Base-by-base conservation (phyloP, 2,329 filamentous ascomycete species). In the Phaeophleospora eucalypticola region DNA sequence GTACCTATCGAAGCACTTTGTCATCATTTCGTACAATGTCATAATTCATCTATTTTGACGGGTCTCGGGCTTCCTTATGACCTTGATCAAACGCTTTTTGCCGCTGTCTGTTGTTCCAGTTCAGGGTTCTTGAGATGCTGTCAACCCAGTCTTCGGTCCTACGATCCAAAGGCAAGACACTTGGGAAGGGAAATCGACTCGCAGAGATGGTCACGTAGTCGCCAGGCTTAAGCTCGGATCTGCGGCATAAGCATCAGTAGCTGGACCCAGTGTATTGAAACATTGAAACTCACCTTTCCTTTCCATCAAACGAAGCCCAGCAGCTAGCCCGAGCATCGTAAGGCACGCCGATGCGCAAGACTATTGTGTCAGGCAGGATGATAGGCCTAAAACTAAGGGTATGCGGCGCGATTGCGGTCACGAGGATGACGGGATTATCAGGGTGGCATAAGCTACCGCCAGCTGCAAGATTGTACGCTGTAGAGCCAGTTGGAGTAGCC, bases 241-340 rank as follows among this genome's bases (percentile, higher is more conserved):
- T 63, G 36, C 9, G 18, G 21, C 17, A 18, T n/a, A 29, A 33
- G 36, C 15, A 35, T 46, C 16, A 42, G 35, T 12, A 39, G 37
- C 4, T 15, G 24, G 15, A 20, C 37, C 9, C 29, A 12, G 18
- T 15, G 17, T 40, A 10, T 21, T 24, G n/a, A 12, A 14, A 45
- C 15, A 24, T 17, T 24, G 6, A 2, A 12, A 16, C 68, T 58
- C 59, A 78, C 70, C 89, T 82, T 73, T 96, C 89, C 51, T 89
- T 80, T 1, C 93, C 93, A 68, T 98, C 93, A 65, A 98, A 98
- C 67, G 89, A 95, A n/a, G 90, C 93, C 91, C 93, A 98, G 34
- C 86, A 90, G 58, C 82, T 86, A 3, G 89, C 89, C 41, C 93
- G 78, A 7, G 90, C 88, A 67, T 94, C 85, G 66, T 95, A 97